Evolutionary conservation across 768 basidiomycete genomes (phyloP).

Genomic region (Chalciporus sphaerocephalus): DNA sequence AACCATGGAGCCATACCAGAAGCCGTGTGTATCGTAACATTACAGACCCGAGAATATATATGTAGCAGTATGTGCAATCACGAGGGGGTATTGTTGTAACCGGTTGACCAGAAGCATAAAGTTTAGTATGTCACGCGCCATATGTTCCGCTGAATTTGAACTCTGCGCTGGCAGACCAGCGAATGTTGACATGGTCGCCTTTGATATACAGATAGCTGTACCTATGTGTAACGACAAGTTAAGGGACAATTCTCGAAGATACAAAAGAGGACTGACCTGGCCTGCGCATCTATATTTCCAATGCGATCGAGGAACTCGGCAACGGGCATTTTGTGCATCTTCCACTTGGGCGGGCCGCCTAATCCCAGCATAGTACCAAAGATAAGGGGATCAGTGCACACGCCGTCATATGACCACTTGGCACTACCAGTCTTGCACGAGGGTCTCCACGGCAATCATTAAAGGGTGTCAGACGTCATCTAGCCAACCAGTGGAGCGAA

Average conservation of each 20-base stretch:
- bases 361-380: conserved; percentile 44
- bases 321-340: conserved; percentile 42
- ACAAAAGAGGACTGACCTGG: conserved; percentile 29
- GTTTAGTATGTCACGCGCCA: conserved; percentile 21
- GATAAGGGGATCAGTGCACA: conserved; percentile 44
- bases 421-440: conserved; percentile 44
- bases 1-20: neutral
- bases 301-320: conserved; percentile 34
- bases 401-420: conserved; percentile 50
- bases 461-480: neutral
- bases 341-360: conserved; percentile 44
- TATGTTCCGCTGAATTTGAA: conserved; percentile 56
- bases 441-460: conserved; percentile 44
- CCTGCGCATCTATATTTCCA: conserved; percentile 33
- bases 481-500: neutral
- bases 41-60: neutral
- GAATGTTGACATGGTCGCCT: conserved; percentile 41
- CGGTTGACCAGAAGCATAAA: neutral
- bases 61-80: neutral
- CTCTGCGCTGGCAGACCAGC: conserved; percentile 46
- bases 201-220: conserved; percentile 39
- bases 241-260: neutral
- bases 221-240: conserved; percentile 23
- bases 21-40: neutral
- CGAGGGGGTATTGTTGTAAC: neutral